Evolutionary conservation across 2,329 filamentous ascomycete genomes (phyloP).

Genomic region (Neopestalotiopsis sp.): DNA sequence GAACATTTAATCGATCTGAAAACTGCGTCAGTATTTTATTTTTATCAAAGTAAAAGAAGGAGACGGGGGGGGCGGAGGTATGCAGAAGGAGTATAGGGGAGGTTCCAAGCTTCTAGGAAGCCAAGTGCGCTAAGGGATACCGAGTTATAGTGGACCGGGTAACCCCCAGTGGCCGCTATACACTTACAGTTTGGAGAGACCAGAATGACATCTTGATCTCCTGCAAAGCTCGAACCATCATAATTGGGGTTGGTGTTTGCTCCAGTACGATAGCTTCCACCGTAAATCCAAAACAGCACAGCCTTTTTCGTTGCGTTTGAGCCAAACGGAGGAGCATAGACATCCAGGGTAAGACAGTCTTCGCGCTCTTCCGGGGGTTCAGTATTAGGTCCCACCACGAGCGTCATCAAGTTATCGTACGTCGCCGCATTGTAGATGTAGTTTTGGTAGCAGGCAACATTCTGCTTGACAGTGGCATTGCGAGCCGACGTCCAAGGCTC

Average conservation of each 20-base stretch:
- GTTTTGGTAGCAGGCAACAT: conserved; percentile 10
- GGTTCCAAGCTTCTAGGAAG: too few species aligned
- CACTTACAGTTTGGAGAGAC: conserved; percentile 5
- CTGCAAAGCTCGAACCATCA: conserved; percentile 16
- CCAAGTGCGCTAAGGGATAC: too few species aligned
- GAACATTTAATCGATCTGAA: not conserved
- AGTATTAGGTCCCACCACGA: not conserved
- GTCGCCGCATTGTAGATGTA: conserved; percentile 11
- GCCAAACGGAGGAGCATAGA: conserved; percentile 3
- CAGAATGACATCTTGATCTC: conserved; percentile 9
- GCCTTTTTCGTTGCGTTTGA: conserved; percentile 13
- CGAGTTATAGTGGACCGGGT: too few species aligned
- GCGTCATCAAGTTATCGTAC: conserved; percentile 3
- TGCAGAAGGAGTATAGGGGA: too few species aligned
- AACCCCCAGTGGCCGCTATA: too few species aligned
- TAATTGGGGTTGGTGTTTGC: conserved; percentile 10
- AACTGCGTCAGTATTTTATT: too few species aligned
- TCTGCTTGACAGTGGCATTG: conserved; percentile 10
- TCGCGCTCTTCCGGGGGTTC: conserved; percentile 3
- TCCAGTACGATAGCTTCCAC: conserved; percentile 12
- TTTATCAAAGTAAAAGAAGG: too few species aligned
- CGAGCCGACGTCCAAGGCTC: not conserved
- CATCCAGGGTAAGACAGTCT: conserved; percentile 14
- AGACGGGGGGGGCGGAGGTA: too few species aligned
- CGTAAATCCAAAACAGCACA: conserved; percentile 13